Evolutionary conservation across 352 stramenopile species (phyloP).

Genomic region (Albugo candida): DNA sequence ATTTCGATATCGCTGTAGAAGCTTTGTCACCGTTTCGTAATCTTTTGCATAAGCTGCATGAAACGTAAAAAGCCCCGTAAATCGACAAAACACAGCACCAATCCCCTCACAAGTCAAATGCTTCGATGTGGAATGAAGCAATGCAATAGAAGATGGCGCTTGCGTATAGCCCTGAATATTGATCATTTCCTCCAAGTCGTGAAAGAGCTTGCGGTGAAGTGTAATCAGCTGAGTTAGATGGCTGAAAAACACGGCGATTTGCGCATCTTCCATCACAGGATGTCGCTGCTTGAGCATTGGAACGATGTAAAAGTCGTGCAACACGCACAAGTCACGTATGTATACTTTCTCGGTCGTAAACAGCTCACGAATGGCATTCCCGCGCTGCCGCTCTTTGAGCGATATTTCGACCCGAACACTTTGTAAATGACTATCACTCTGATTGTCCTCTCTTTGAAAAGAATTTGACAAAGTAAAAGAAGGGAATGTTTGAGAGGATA

Average conservation of each 20-base stretch:
- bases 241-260: conserved; percentile 79
- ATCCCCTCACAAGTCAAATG: conserved; percentile 22
- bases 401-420: too few relatives aligned
- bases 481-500: too few relatives aligned
- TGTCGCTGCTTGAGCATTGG: conserved; percentile 55
- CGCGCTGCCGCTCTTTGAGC: conserved; percentile 11
- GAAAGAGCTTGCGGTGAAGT: conserved; percentile 70
- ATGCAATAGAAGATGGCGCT: neutral
- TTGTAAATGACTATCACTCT: too few relatives aligned
- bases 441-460: too few relatives aligned
- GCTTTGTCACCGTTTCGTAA: conserved; percentile 46
- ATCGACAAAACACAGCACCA: conserved; percentile 60
- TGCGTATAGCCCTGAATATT: conserved; percentile 8
- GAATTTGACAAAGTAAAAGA: too few relatives aligned
- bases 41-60: conserved; percentile 71
- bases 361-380: conserved; percentile 58
- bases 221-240: conserved; percentile 61
- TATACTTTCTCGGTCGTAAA: conserved; percentile 62
- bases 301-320: conserved; percentile 68
- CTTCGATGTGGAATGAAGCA: conserved; percentile 10
- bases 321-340: conserved; percentile 43
- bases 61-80: conserved; percentile 63
- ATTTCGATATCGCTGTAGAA: conserved; percentile 33
- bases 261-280: conserved; percentile 60
- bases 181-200: conserved; percentile 43